phyloP scores from a whole-genome alignment of 192 early-diverging fungal genomes.

The Chytriomyces hyalinus region DNA sequence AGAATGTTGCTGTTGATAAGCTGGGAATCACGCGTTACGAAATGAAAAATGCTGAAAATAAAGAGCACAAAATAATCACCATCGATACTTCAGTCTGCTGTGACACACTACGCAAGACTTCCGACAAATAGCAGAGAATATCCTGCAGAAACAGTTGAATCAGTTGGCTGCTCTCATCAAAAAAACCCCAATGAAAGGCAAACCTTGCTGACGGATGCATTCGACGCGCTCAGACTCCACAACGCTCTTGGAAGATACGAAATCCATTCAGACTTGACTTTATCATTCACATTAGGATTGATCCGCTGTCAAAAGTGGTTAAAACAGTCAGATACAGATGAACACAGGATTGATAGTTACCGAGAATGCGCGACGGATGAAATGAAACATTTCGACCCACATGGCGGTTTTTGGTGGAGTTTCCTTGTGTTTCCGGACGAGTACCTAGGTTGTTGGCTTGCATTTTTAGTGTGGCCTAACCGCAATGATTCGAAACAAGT shows the following conservation, averaged over 20 bases:
- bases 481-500: too few species aligned
- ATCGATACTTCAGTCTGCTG: neutral
- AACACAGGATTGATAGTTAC: neutral
- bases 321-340: neutral
- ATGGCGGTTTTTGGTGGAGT: neutral
- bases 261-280: conserved; percentile 7
- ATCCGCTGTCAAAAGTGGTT: neutral
- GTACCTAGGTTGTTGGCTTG: neutral
- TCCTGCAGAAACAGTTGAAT: neutral
- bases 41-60: neutral
- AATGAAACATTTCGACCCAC: conserved; percentile 20
- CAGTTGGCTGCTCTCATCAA: neutral
- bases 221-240: conserved; percentile 14
- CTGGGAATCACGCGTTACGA: neutral
- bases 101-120: neutral
- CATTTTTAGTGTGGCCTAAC: too few species aligned
- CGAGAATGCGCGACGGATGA: neutral
- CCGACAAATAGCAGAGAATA: conserved; percentile 17
- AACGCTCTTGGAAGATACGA: conserved; percentile 7
- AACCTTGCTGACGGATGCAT: neutral
- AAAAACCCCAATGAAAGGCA: neutral
- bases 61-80: neutral
- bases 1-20: neutral
- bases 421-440: conserved; percentile 16
- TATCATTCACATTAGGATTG: conserved; percentile 5